A percentile compares a stretch with the other conserved stretches of the same genome.
Conservation (phyloP, 805 yeast species). For the Cyberlindnera xylosilytica region DNA sequence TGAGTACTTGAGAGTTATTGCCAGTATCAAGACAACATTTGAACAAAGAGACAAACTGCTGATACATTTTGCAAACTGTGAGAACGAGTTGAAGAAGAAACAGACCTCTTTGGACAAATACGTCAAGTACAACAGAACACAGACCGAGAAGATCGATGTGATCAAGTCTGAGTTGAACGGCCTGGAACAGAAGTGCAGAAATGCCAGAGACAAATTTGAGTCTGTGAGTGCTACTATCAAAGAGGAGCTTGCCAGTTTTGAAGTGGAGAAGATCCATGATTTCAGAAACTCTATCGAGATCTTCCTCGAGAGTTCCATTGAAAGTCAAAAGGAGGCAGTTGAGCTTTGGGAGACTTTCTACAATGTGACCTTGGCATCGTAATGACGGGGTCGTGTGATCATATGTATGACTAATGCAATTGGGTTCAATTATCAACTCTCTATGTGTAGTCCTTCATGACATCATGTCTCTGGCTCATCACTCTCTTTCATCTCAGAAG, state of each 20-base stretch:
- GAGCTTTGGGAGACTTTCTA: constrained; percentile 90
- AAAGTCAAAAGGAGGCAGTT: constrained; percentile 87
- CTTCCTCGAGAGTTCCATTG: constrained; percentile 85
- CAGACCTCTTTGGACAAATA: constrained; percentile 44
- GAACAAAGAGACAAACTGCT: constrained; percentile 66
- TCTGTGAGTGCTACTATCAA: constrained; percentile 63
- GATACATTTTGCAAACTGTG: constrained; percentile 44
- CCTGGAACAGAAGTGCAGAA: constrained; percentile 49
- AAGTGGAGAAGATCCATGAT: constrained; percentile 72
- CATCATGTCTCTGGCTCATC: constrained; percentile 15
- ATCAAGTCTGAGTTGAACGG: constrained; percentile 58
- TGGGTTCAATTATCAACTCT: neutral
- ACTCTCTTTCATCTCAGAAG: constrained; percentile 26
- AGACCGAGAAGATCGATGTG: constrained; percentile 57
- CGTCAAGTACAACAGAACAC: constrained; percentile 45
- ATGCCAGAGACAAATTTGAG: constrained; percentile 59
- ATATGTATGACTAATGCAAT: too few species aligned
- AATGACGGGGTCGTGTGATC: neutral
- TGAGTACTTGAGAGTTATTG: constrained; percentile 76
- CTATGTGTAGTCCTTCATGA: neutral
- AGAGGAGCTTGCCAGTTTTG: constrained; percentile 63
- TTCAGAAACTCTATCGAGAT: constrained; percentile 88
- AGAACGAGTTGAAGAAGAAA: constrained; percentile 46
- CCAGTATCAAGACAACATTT: constrained; percentile 70
- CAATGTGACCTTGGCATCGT: constrained; percentile 38